These are phyloP conservation scores for Aspergillus brasiliensis DNA, from an alignment of 2,329 filamentous ascomycete genomes.

Conservation along the genomic window DNA sequence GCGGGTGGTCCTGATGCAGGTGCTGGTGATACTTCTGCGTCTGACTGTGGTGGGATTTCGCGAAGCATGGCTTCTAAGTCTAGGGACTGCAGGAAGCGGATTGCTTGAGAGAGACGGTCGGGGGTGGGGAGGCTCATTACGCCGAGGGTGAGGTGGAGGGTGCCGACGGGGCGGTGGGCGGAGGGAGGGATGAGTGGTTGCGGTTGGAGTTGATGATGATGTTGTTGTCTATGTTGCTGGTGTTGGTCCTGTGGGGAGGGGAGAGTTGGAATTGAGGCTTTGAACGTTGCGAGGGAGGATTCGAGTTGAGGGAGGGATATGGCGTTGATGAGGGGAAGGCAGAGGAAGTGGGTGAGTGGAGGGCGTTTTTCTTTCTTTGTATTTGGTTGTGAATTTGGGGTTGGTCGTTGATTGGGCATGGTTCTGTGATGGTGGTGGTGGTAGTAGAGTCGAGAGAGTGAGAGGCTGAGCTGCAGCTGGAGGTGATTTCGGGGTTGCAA, in stretches of 20 bases:
- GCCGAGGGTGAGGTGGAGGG: conserved; percentile 82
- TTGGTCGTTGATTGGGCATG: conserved; percentile 10
- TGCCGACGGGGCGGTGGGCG: conserved; percentile 75
- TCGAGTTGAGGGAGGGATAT: conserved; percentile 66
- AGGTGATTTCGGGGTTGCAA: conserved; percentile 1
- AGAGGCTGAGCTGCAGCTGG: too few species aligned
- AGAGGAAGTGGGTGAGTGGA: conserved; percentile 50
- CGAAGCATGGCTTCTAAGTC: conserved; percentile 46
- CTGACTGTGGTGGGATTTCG: conserved; percentile 14
- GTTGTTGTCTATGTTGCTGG: conserved; percentile 8
- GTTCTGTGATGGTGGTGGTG: not conserved
- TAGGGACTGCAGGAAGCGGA: conserved; percentile 47
- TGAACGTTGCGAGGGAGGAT: conserved; percentile 63
- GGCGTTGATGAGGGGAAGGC: conserved; percentile 63
- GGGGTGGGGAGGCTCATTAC: conserved; percentile 72
- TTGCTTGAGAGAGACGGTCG: conserved; percentile 52
- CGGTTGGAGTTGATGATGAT: conserved; percentile 35
- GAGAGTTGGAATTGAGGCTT: conserved; percentile 52
- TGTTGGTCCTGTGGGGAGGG: conserved; percentile 8
- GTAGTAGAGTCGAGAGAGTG: too few species aligned
- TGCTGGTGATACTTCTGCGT: not conserved
- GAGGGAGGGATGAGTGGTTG: conserved; percentile 58
- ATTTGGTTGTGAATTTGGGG: conserved; percentile 4
- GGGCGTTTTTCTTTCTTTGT: conserved; percentile 30
- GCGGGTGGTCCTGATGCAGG: not conserved